Percentiles rank a stretch among this genome's conserved stretches.
phyloP scores from a whole-genome alignment of 495 filamentous ascomycete species.

The Podospora appendiculata region DNA sequence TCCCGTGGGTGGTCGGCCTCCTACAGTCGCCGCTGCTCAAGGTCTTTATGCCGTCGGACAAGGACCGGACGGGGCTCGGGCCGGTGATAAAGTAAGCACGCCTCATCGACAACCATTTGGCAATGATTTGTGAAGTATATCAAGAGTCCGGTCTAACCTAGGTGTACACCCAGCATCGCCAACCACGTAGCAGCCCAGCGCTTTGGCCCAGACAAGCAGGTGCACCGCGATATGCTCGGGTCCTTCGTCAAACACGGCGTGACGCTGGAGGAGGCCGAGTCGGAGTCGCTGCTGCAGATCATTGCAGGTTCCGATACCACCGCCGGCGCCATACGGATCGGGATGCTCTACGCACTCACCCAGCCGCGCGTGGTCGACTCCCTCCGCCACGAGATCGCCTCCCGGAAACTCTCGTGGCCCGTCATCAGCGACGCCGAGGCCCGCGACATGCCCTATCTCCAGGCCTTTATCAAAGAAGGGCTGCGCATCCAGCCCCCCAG shows the following conservation, averaged over 20 bases:
- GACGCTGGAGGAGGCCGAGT: slow-evolving; percentile 29
- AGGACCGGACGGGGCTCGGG: slow-evolving; percentile 44
- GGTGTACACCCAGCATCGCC: not conserved
- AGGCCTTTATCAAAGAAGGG: slow-evolving; percentile 37
- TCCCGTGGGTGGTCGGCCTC: slow-evolving; percentile 48
- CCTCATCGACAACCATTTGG: no score
- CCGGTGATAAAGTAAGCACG: slow-evolving; percentile 31
- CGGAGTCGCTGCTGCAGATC: slow-evolving; percentile 30
- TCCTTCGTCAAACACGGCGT: slow-evolving; percentile 40
- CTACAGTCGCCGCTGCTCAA: slow-evolving; percentile 46
- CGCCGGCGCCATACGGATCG: slow-evolving; percentile 48
- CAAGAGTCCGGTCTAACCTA: no score
- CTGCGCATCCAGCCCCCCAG: slow-evolving; percentile 32
- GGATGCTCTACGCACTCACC: slow-evolving; percentile 45
- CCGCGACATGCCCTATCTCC: slow-evolving; percentile 33
- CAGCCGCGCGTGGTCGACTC: slow-evolving; percentile 26
- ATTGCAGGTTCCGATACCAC: slow-evolving; percentile 52
- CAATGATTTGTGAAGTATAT: no score
- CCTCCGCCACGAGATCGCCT: slow-evolving; percentile 51
- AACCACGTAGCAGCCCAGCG: slow-evolving; percentile 5
- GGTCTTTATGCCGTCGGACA: slow-evolving; percentile 48
- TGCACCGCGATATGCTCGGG: slow-evolving; percentile 30
- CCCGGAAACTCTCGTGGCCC: slow-evolving; percentile 10
- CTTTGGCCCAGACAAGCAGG: slow-evolving; percentile 16
- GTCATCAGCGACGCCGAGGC: slow-evolving; percentile 29